These are phyloP conservation scores for Apophysomyces variabilis DNA, from an alignment of 371 early-diverging fungal species.

Conservation along the genomic window DNA sequence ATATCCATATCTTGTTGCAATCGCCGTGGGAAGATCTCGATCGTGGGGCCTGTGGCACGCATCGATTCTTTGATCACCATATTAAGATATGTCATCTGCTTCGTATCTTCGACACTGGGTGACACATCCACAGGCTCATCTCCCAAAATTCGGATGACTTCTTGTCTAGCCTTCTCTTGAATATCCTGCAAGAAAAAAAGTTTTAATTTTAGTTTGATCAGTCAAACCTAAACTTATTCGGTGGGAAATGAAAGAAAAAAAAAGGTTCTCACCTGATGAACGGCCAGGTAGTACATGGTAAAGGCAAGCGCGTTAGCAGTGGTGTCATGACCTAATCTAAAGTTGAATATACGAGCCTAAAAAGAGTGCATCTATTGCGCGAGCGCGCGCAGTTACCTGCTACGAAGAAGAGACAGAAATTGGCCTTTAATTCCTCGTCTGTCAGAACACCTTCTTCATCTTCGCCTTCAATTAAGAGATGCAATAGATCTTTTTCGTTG, in stretches of 20 bases:
- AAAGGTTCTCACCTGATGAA: conserved; percentile 26
- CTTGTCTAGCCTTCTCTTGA: conserved; percentile 47
- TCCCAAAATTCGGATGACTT: conserved; percentile 50
- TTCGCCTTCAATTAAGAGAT: conserved; percentile 44
- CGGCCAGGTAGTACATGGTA: conserved; percentile 28
- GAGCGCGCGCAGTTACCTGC: conserved; percentile 27
- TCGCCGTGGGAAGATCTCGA: conserved; percentile 20
- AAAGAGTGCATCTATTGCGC: not conserved
- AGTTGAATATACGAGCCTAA: not conserved
- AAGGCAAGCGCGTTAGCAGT: conserved; percentile 26
- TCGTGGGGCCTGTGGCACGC: conserved; percentile 30
- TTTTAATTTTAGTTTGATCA: no score
- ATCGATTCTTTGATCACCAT: conserved; percentile 36
- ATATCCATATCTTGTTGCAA: conserved; percentile 33
- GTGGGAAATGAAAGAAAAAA: not conserved
- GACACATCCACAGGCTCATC: conserved; percentile 38
- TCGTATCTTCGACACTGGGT: conserved; percentile 47
- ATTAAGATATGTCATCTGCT: conserved; percentile 48
- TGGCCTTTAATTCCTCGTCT: conserved; percentile 35
- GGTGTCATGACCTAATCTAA: conserved; percentile 23
- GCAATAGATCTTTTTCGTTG: conserved; percentile 46
- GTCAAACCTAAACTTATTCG: no score
- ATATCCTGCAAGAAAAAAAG: conserved; percentile 21
- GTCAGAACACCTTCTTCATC: conserved; percentile 27
- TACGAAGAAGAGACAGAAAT: conserved; percentile 36